Conservation (phyloP, 495 filamentous ascomycete species). For the Poronia punctata region DNA sequence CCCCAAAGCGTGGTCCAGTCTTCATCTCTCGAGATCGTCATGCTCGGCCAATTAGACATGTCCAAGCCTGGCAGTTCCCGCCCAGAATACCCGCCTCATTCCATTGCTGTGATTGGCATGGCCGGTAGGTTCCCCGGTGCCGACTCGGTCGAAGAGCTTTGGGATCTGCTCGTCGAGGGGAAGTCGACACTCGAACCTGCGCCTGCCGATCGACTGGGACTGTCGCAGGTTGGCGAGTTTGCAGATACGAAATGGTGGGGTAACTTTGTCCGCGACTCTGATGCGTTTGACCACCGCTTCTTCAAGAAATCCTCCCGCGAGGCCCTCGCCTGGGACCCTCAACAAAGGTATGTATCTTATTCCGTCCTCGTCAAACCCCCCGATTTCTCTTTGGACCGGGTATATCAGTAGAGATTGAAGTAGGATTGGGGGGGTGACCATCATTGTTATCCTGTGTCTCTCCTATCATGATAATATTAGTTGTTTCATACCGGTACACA, state of each 20-base stretch:
- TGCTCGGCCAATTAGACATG: not conserved
- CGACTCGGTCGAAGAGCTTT: slow-evolving; percentile 21
- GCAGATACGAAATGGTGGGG: slow-evolving; percentile 17
- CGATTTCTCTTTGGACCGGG: too few relatives aligned
- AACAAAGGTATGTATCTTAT: too few relatives aligned
- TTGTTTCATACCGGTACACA: slow-evolving; percentile 34
- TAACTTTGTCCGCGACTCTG: slow-evolving; percentile 25
- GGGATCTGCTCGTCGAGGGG: slow-evolving; percentile 18
- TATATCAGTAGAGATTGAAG: too few relatives aligned
- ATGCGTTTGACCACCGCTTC: slow-evolving; percentile 35
- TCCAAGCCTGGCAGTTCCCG: not conserved
- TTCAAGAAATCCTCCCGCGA: slow-evolving; percentile 39
- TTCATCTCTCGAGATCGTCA: not conserved
- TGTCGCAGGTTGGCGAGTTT: slow-evolving; percentile 17
- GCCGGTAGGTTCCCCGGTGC: slow-evolving; percentile 40
- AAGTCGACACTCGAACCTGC: slow-evolving; percentile 6
- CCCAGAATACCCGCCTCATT: slow-evolving; percentile 3
- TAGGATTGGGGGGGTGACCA: too few relatives aligned
- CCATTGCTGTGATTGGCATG: slow-evolving; percentile 43
- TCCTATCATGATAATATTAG: too few relatives aligned
- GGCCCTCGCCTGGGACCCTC: slow-evolving; percentile 43
- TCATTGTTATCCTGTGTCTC: too few relatives aligned
- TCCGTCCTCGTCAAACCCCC: too few relatives aligned
- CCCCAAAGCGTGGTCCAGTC: not conserved
- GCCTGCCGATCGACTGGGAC: slow-evolving; percentile 3